Base-by-base conservation (phyloP, 2,329 filamentous ascomycete genomes). In the Colletotrichum limetticola region DNA sequence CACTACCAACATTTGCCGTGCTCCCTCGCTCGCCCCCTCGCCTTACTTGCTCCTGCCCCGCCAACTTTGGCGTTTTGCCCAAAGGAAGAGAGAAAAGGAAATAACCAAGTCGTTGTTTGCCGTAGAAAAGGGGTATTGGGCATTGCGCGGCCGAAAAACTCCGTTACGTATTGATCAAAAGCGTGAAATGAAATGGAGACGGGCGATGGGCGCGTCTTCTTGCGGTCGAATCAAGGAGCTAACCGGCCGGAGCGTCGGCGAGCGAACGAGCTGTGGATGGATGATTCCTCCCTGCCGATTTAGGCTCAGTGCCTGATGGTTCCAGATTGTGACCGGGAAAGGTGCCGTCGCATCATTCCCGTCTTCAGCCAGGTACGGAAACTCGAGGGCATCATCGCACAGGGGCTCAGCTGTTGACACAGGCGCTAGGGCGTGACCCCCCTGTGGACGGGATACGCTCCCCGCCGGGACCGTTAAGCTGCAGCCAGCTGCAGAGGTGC, bases 401-500 rank as follows among this genome's bases (percentile, higher is more conserved):
- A 70, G 59, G 55, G 70, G 70, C 26, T 65, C 30, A 59, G 70
- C 58, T 53, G 42, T 70, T 70, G 60, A 57, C 35, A 57, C 26
- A 66, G 63, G 26, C 53, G 53, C 63, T 66, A 61, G 61, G 60
- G 7, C 60, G 28, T n/a, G 16, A 28, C 30, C 61, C 46, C 46
- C 66, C 60, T 66, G 66, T 65, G 35, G 35, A 24, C 66, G 60
- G 70, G 32, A 62, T 65, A 46, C 35, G 66, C 66, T 70, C 56
- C 71, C 66, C 66, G 66, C 60, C 49, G 22, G 62, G 30, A 46
- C 26, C 52, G 32, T 55, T 57, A 62, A 53, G 37, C 68, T 68
- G 68, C 71, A 68, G 61, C 71, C 58, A 55, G 68, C 71, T 72
- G 68, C 68, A 74, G 42, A 71, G 71, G 32, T 72, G 68, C 62